These are phyloP conservation scores for Rhipidocladum racemiflorum DNA, from an alignment of 176 grass and related monocot genomes.

Conservation along the genomic window DNA sequence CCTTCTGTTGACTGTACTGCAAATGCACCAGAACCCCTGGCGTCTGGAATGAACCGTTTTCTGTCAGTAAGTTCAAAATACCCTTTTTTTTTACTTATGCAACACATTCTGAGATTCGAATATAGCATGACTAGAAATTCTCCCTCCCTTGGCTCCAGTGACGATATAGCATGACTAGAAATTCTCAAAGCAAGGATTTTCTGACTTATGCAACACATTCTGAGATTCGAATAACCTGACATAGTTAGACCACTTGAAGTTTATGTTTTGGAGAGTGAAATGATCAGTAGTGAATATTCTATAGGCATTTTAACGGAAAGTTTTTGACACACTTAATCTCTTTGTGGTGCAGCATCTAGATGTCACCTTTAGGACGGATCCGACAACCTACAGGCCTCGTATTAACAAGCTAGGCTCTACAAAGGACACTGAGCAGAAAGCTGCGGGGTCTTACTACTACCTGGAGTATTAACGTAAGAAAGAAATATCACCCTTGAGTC, in stretches of 20 bases:
- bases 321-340: not conserved
- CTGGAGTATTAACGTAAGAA: slow-evolving; percentile 65
- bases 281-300: not conserved
- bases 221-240: not conserved
- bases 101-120: too few species aligned
- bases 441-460: slow-evolving; percentile 75
- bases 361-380: slow-evolving; percentile 80
- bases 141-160: not conserved
- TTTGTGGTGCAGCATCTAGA: slow-evolving; percentile 47
- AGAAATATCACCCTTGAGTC: not conserved
- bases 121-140: too few species aligned
- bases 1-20: slow-evolving; percentile 66
- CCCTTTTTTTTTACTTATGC: not conserved
- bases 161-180: not conserved
- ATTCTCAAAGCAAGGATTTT: not conserved
- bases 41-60: slow-evolving; percentile 74
- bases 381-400: slow-evolving; percentile 70
- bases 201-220: not conserved
- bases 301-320: too few species aligned
- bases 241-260: not conserved
- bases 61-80: slow-evolving; percentile 51
- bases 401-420: slow-evolving; percentile 82
- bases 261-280: slow-evolving; percentile 6
- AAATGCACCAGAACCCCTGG: slow-evolving; percentile 54
- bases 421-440: slow-evolving; percentile 74